Evolutionary conservation across 2,329 filamentous ascomycete genomes (phyloP).

Genomic region (Nigrospora oryzae): DNA sequence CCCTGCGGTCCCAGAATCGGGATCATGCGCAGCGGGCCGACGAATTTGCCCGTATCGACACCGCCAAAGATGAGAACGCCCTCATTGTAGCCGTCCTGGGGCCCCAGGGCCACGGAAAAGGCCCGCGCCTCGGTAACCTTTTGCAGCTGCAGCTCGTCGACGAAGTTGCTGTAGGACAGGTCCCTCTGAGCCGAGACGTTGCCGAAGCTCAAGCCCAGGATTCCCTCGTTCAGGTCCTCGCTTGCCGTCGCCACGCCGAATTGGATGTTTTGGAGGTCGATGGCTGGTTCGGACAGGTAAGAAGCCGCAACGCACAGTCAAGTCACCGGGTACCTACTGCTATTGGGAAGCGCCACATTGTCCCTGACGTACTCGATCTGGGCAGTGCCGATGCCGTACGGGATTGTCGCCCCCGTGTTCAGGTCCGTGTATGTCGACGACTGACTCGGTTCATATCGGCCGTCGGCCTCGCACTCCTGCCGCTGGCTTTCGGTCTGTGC

Average conservation of each 20-base stretch:
- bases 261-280: conserved; percentile 42
- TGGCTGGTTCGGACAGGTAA: not conserved
- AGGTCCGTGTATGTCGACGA: conserved; percentile 30
- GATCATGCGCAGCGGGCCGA: conserved; percentile 48
- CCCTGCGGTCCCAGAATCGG: conserved; percentile 46
- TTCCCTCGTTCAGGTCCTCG: conserved; percentile 16
- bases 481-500: conserved; percentile 29
- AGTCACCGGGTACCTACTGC: conserved; percentile 11
- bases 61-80: conserved; percentile 57
- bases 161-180: conserved; percentile 37
- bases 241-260: conserved; percentile 51
- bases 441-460: conserved; percentile 30
- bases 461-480: conserved; percentile 35
- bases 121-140: conserved; percentile 51
- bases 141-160: conserved; percentile 40
- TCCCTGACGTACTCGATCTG: conserved; percentile 40
- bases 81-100: conserved; percentile 49
- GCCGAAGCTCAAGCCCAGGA: conserved; percentile 1
- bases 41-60: conserved; percentile 56
- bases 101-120: conserved; percentile 58
- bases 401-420: conserved; percentile 27
- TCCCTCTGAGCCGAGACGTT: not conserved
- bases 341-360: conserved; percentile 33
- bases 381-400: conserved; percentile 43
- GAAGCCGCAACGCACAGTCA: not conserved